phyloP scores from a whole-genome alignment of 2,329 filamentous ascomycete genomes.

The Zymoseptoria tritici region DNA sequence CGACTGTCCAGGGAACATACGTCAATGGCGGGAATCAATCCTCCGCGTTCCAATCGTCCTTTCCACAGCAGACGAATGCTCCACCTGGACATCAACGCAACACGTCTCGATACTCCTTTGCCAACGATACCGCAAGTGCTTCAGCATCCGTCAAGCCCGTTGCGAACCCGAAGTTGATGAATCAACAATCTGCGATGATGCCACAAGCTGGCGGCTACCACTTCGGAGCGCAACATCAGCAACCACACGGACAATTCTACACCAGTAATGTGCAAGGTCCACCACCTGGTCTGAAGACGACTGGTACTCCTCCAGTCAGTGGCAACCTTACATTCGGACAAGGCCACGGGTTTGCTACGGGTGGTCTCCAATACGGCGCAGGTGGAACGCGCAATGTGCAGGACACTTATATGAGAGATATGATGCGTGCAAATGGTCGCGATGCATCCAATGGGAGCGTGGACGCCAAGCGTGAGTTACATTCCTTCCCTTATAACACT shows the following conservation, averaged over 20 bases:
- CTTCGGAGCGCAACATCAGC: conserved; percentile 48
- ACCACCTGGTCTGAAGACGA: conserved; percentile 89
- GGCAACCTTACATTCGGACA: conserved; percentile 82
- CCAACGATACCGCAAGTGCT: conserved; percentile 60
- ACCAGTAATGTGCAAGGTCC: conserved; percentile 81
- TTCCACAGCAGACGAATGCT: conserved; percentile 12
- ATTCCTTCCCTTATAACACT: conserved; percentile 22
- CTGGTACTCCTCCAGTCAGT: conserved; percentile 79
- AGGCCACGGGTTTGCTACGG: conserved; percentile 71
- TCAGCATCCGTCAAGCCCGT: conserved; percentile 63
- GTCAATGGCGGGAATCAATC: conserved; percentile 39
- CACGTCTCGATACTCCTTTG: conserved; percentile 80
- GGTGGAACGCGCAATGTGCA: conserved; percentile 38
- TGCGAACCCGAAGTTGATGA: conserved; percentile 74
- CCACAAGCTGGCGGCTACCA: conserved; percentile 40
- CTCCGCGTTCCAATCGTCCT: conserved; percentile 37
- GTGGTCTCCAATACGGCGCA: conserved; percentile 54
- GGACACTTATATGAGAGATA: conserved; percentile 16
- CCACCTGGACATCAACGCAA: conserved; percentile 66
- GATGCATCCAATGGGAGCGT: conserved; percentile 12
- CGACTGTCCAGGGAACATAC: conserved; percentile 36
- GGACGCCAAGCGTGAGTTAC: conserved; percentile 29
- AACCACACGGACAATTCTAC: conserved; percentile 63
- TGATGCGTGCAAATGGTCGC: conserved; percentile 13
- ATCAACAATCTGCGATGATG: conserved; percentile 83